Evolutionary conservation across 768 basidiomycete species (phyloP), one percentile per base, ranked within the genome.

Genomic region (Baorangia bicolor): DNA sequence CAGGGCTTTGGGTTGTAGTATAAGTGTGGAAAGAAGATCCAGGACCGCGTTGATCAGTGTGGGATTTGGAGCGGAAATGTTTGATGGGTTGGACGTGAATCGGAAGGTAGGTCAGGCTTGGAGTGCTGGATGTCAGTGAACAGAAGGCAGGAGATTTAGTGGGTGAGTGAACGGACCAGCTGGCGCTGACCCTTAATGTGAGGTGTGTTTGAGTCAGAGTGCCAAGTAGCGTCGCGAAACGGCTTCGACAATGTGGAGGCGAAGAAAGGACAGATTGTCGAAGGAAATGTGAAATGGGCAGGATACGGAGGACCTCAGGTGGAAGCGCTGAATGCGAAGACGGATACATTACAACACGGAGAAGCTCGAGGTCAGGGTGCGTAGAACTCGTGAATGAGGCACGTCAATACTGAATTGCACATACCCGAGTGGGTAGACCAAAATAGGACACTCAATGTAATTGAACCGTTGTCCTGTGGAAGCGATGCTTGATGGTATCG

Each of bases 1-100:
- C 41, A 62, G 58, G 56, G 63, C 30, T 49, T 20, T 41, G 58
- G 60, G 52, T 37, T 43, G 42, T 38, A 25, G 44, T 16, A 57
- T 41, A 34, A 53, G 37, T 23, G 39, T 50, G 45, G 37, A 64
- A 53, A 55, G 48, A 25, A 50, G 30, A 46, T 49, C 43, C 35
- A 49, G 33, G 44, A 40, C 27, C 12, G 20, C n/a, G 16, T 40
- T 40, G 52, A 51, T 45, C 20, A 42, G 44, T 25, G 43, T 41
- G 39, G n/a, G 20, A 33, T 20, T 47, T 33, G 31, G 23, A 40
- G 35, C 30, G 23, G 42, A 42, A 43, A 43, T 51, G 30, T 35
- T 35, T 16, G 50, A 58, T 35, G 9, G n/a, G 37, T 37, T 39
- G 44, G 39, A 21, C 30, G 14, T 43, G 51, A 25, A 49, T 44